phyloP scores from a whole-genome alignment of 2,329 filamentous ascomycete genomes.

The Fusarium sp. region DNA sequence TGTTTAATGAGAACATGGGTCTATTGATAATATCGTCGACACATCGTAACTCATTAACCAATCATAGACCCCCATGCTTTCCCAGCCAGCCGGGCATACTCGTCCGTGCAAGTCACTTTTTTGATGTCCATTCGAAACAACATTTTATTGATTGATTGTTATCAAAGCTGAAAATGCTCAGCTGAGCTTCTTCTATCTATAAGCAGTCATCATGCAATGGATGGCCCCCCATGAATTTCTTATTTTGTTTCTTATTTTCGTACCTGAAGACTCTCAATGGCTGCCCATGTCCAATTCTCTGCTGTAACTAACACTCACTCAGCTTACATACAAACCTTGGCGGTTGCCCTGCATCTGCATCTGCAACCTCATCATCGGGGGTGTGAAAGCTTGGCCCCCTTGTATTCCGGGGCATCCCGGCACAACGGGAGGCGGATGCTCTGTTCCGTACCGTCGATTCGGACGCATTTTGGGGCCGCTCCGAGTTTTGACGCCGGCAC shows the following conservation, averaged over 20 bases:
- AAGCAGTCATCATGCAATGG: background rate
- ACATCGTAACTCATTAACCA: slow-evolving; percentile 15
- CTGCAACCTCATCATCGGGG: slow-evolving; percentile 5
- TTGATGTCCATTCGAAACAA: background rate
- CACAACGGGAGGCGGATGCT: slow-evolving; percentile 25
- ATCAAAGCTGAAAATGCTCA: background rate
- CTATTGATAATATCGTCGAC: slow-evolving; percentile 37
- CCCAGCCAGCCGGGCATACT: background rate
- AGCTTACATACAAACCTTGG: slow-evolving; percentile 23
- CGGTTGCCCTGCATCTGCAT: slow-evolving; percentile 18
- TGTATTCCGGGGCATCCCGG: slow-evolving; percentile 37
- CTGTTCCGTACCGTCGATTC: slow-evolving; percentile 32
- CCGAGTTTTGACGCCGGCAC: slow-evolving; percentile 15
- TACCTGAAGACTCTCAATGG: background rate
- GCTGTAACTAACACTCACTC: background rate
- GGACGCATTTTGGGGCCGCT: slow-evolving; percentile 20
- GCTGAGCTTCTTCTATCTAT: background rate
- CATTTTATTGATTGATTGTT: slow-evolving; percentile 1
- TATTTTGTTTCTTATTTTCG: background rate
- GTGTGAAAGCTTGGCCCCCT: slow-evolving; percentile 9
- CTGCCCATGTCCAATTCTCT: background rate
- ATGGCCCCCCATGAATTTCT: background rate
- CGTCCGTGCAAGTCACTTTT: background rate
- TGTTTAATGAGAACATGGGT: slow-evolving; percentile 37
- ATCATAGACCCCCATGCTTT: background rate